Conservation (phyloP, 495 filamentous ascomycete species). For the Neurospora sp. region DNA sequence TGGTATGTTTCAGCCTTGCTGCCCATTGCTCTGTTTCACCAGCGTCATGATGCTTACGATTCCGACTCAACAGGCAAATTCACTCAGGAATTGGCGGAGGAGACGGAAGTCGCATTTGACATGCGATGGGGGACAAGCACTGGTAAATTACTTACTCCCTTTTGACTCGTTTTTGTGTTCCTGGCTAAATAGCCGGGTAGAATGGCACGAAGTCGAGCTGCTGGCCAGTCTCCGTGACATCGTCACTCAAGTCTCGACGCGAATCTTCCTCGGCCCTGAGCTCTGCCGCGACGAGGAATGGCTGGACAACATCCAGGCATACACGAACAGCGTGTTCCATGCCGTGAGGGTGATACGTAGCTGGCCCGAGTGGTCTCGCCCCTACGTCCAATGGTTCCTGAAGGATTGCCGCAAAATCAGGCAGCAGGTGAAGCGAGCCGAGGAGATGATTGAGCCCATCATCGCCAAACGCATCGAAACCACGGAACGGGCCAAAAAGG, state of each 20-base stretch:
- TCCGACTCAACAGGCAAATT: no score
- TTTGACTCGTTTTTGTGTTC: no score
- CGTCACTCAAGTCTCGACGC: conserved; percentile 31
- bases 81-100: no score
- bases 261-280: conserved; percentile 31
- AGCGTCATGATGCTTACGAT: no score
- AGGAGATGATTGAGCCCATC: not conserved
- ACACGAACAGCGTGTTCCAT: not conserved
- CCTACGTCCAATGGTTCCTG: not conserved
- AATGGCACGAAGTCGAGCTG: not conserved
- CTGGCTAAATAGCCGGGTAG: not conserved
- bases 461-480: not conserved
- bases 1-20: no score
- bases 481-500: not conserved
- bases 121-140: no score
- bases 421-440: not conserved
- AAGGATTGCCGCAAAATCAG: no score
- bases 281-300: conserved; percentile 32
- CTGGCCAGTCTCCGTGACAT: conserved; percentile 10
- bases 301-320: conserved; percentile 16
- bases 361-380: not conserved
- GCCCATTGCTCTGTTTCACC: no score
- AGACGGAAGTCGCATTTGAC: no score
- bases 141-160: no score
- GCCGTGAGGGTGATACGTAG: not conserved